These are phyloP conservation scores for Picea mariana DNA, from an alignment of 83 land plant species.

Conservation along the genomic window DNA sequence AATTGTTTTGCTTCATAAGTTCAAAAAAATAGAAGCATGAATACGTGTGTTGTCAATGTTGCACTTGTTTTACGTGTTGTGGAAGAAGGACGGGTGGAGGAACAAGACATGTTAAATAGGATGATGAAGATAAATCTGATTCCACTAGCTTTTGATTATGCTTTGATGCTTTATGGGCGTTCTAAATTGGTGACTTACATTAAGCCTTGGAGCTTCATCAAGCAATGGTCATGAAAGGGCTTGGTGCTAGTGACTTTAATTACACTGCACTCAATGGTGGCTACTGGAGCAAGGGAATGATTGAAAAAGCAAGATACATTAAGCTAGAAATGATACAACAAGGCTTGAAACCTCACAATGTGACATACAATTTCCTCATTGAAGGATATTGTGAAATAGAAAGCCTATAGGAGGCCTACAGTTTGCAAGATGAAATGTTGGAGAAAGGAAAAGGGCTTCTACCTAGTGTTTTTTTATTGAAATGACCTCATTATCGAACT, in stretches of 20 bases:
- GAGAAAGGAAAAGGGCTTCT: slow-evolving; percentile 6
- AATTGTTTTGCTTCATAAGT: slow-evolving; percentile 38
- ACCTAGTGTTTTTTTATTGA: slow-evolving; percentile 30
- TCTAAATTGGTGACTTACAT: not conserved
- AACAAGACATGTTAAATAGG: slow-evolving; percentile 41
- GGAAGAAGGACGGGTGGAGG: slow-evolving; percentile 44
- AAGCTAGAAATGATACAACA: too few species aligned
- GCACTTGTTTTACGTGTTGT: slow-evolving; percentile 36
- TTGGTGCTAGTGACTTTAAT: too few species aligned
- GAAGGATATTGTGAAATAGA: slow-evolving; percentile 32
- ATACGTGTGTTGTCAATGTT: slow-evolving; percentile 39
- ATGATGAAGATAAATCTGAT: slow-evolving; percentile 54
- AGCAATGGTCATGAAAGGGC: too few species aligned
- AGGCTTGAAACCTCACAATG: slow-evolving; percentile 33
- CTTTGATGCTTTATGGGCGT: too few species aligned
- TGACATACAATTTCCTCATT: slow-evolving; percentile 49
- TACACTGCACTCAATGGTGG: too few species aligned
- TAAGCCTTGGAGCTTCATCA: too few species aligned
- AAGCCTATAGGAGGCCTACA: slow-evolving; percentile 13
- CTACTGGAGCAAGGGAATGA: too few species aligned
- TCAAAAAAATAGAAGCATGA: slow-evolving; percentile 41
- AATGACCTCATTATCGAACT: slow-evolving; percentile 37
- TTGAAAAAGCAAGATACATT: too few species aligned
- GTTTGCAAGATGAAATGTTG: slow-evolving; percentile 39
- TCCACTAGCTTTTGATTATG: not conserved